Percentiles rank a stretch among this genome's conserved stretches.
Conservation (phyloP, 2,329 filamentous ascomycete genomes). For the Claviceps spartinae region DNA sequence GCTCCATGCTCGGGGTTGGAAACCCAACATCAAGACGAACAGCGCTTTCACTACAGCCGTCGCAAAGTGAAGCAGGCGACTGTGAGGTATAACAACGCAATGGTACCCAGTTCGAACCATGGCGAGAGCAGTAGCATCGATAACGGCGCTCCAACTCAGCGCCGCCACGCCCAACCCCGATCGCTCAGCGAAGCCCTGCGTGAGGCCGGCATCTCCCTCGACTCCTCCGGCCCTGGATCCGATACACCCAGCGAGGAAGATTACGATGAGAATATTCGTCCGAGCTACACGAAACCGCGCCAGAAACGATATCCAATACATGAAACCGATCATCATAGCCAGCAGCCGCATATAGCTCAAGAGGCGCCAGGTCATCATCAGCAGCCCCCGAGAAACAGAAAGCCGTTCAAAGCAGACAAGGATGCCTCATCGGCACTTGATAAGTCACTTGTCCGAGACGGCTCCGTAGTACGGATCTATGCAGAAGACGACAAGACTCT, state of each 20-base stretch:
- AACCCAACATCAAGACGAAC: background rate
- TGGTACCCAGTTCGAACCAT: background rate
- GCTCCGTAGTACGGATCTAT: slow-evolving; percentile 13
- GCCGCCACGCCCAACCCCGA: slow-evolving; percentile 5
- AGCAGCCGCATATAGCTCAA: background rate
- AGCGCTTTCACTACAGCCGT: background rate
- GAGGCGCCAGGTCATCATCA: background rate
- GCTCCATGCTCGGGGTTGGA: background rate
- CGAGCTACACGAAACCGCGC: slow-evolving; percentile 11
- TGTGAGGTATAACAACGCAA: background rate
- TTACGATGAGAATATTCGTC: slow-evolving; percentile 26
- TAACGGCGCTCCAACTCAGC: background rate
- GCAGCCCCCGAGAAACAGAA: slow-evolving; percentile 1
- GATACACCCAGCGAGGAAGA: slow-evolving; percentile 33
- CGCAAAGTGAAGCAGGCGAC: background rate
- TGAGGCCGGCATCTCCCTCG: slow-evolving; percentile 12
- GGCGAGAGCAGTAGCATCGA: background rate
- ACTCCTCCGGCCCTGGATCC: slow-evolving; percentile 14
- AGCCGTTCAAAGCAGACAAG: background rate
- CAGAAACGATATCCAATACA: background rate
- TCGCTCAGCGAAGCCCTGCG: slow-evolving; percentile 17
- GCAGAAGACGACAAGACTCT: slow-evolving; percentile 17
- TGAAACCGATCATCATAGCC: background rate
- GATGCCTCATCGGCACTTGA: background rate
- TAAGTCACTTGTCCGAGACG: slow-evolving; percentile 11